Evolutionary conservation across 2,329 filamentous ascomycete species (phyloP).

Genomic region (Fulvia fulva): DNA sequence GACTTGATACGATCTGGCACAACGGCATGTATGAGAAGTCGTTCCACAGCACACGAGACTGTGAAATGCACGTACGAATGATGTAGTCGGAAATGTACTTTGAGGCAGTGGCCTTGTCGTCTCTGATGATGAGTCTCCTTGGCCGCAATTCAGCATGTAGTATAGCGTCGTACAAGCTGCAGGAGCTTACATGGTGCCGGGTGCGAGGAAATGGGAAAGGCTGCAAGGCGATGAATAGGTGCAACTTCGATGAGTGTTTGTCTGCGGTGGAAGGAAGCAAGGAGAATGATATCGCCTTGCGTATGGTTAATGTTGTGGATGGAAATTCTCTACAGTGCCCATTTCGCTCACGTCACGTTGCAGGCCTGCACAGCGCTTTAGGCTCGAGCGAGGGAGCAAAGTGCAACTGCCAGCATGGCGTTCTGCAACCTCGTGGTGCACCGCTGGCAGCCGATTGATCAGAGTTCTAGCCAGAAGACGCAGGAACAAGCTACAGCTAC

Average conservation of each 20-base stretch:
- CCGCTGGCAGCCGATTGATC: constrained; percentile 8
- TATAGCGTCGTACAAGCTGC: background rate
- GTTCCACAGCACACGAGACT: background rate
- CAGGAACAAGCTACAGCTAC: background rate
- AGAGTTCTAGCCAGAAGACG: background rate
- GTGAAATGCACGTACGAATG: constrained; percentile 51
- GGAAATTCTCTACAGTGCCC: background rate
- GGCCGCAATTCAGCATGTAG: background rate
- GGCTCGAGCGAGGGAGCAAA: background rate
- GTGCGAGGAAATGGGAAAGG: background rate
- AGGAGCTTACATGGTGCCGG: constrained; percentile 4
- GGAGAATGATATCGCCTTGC: background rate
- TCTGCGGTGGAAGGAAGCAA: background rate
- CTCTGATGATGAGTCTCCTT: constrained; percentile 81
- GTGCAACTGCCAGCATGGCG: background rate
- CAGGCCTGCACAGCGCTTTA: background rate
- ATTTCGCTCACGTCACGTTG: background rate
- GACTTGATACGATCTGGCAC: constrained; percentile 68
- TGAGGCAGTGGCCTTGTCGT: constrained; percentile 65
- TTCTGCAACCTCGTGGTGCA: constrained; percentile 15
- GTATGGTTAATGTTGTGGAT: background rate
- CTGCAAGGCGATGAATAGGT: background rate
- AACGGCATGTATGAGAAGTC: constrained; percentile 3
- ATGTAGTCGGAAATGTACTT: constrained; percentile 78
- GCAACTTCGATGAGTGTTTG: background rate